Base-by-base conservation (phyloP, 176 grass and related monocot species). In the Raddia guianensis region DNA sequence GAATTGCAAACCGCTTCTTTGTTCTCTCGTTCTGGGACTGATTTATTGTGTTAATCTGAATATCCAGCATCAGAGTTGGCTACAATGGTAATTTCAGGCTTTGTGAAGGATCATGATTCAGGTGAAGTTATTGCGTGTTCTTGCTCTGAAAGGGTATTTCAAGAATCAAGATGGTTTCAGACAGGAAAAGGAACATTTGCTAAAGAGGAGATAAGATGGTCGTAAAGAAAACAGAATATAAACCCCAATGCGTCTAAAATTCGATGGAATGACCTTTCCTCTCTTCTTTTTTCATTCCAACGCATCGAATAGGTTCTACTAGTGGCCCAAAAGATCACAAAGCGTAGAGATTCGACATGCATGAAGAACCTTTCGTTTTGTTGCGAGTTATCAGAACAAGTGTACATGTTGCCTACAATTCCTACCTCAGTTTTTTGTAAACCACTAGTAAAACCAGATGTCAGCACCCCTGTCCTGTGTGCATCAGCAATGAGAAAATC, bases 401-500 rank as follows among this genome's bases (percentile, higher is more conserved):
- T 40, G 37, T 40, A 40, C 37, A 40, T 1, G 37, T 40, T 40
- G 37, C 37, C 27, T 27, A 40, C 37, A 0, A 40, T 42, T 82
- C 8, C 46, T 5, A 33, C 10, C 11, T 10, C 12, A 40, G 44
- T 12, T 42, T 11, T 27, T 37, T 61, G 8, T 49, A 27, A 14
- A 49, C 46, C 46, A 68, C 37, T 40, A n/a, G n/a, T n/a, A 27
- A 27, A 27, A 40, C 37, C 37, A 40, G 37, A 40, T 0, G 37
- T 40, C 3, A 40, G 37, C 37, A 63, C 1, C 16, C 46, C 75
- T 59, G 40, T 76, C 84, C 9, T 82, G 8, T 77, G 49, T 76
- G 49, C 66, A 87, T 82, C 79, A 72, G 0, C 12, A 2, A 54
- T 27, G 76, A 56, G 63, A 82, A 82, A 45, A 72, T 58, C 55